These are phyloP conservation scores for Picocystis sp. DNA, from an alignment of 163 green algal genomes.

Conservation along the genomic window DNA sequence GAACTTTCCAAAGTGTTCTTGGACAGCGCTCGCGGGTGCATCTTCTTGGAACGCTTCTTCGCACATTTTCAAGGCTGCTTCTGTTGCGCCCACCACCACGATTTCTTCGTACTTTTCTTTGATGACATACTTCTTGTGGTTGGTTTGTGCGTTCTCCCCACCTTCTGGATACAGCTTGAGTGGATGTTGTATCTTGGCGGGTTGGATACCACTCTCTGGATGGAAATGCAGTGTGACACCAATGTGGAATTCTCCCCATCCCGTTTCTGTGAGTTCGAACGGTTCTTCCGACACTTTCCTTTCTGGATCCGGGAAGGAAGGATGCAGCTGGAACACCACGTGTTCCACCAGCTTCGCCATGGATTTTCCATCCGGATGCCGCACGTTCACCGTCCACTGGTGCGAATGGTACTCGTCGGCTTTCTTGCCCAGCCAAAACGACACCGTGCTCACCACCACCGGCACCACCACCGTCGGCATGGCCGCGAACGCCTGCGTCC, in stretches of 20 bases:
- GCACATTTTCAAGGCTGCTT: too few species aligned
- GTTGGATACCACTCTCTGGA: not conserved
- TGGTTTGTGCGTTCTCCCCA: too few species aligned
- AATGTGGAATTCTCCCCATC: constrained; percentile 98
- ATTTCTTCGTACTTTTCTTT: constrained; percentile 79
- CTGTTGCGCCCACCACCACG: constrained; percentile 18
- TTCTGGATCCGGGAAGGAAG: constrained; percentile 59
- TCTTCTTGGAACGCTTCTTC: too few species aligned
- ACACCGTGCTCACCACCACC: constrained; percentile 61
- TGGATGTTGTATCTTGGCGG: too few species aligned
- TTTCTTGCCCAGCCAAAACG: constrained; percentile 87
- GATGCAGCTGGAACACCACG: constrained; percentile 80
- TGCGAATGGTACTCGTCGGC: constrained; percentile 64
- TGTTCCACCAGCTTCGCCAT: constrained; percentile 10
- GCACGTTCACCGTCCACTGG: constrained; percentile 85
- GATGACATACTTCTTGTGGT: constrained; percentile 36
- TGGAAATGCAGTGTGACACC: constrained; percentile 36
- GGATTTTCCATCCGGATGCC: constrained; percentile 42
- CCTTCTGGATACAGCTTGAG: too few species aligned
- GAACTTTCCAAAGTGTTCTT: too few species aligned
- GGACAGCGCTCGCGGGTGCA: too few species aligned
- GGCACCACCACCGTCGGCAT: constrained; percentile 37
- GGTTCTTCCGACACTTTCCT: constrained; percentile 44
- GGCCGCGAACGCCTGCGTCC: not conserved
- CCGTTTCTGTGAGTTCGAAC: constrained; percentile 74